These are phyloP conservation scores for Cenchrus fungigraminus DNA, from an alignment of 176 grass and related monocot genomes.

Conservation along the genomic window DNA sequence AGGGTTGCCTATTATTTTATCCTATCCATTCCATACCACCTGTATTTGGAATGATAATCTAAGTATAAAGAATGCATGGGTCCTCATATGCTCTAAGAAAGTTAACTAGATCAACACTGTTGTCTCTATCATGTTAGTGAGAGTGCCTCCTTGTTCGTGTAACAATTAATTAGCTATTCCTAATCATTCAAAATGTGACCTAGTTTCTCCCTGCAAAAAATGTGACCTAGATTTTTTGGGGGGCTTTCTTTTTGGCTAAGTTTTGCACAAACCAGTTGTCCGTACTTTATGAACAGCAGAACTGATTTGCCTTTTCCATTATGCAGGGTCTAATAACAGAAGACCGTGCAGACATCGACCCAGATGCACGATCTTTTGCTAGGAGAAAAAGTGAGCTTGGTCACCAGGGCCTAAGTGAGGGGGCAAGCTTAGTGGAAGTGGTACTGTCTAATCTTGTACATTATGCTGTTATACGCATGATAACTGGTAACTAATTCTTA, in stretches of 20 bases:
- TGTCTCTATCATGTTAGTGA: constrained; percentile 25
- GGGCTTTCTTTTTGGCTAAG: background rate
- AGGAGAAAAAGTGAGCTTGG: constrained; percentile 73
- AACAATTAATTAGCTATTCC: constrained; percentile 8
- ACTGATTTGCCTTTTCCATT: constrained; percentile 28
- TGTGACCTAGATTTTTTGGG: too few relatives aligned
- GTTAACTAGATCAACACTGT: background rate
- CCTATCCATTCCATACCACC: background rate
- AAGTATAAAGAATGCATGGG: background rate
- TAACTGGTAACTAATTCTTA: constrained; percentile 12
- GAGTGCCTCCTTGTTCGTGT: background rate
- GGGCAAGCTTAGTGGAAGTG: constrained; percentile 92
- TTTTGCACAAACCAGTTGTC: constrained; percentile 28
- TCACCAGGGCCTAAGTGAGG: constrained; percentile 80
- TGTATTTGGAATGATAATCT: constrained; percentile 18
- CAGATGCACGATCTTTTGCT: constrained; percentile 79
- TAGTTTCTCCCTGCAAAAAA: too few relatives aligned
- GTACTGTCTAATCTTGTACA: constrained; percentile 48
- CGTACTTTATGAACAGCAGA: constrained; percentile 24
- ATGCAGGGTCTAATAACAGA: constrained; percentile 93
- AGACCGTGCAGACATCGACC: constrained; percentile 74
- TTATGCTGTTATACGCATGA: constrained; percentile 20
- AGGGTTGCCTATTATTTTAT: constrained; percentile 17
- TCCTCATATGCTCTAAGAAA: constrained; percentile 29
- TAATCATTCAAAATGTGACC: constrained; percentile 5